Percentiles rank a stretch among this genome's conserved stretches.
phyloP scores from a whole-genome alignment of 2,329 filamentous ascomycete species.

The Epichloe amarillans region DNA sequence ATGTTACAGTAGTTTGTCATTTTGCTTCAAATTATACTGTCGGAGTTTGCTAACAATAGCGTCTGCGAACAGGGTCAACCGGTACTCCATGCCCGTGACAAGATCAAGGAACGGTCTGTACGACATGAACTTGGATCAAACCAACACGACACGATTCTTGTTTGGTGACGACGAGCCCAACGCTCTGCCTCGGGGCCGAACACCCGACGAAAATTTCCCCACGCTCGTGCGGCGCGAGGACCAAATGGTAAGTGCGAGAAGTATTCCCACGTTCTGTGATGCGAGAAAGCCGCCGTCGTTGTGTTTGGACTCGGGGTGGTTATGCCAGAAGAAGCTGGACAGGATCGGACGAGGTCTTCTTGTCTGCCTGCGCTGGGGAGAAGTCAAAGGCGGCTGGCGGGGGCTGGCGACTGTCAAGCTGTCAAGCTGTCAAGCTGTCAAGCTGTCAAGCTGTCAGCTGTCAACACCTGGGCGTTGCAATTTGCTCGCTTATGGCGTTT shows the following conservation, averaged over 20 bases:
- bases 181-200: slow-evolving; percentile 35
- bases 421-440: neutral
- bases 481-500: neutral
- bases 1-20: neutral
- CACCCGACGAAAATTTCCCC: slow-evolving; percentile 74
- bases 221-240: slow-evolving; percentile 59
- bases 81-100: slow-evolving; percentile 88
- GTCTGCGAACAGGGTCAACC: slow-evolving; percentile 50
- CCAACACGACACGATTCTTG: slow-evolving; percentile 73
- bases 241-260: slow-evolving; percentile 34
- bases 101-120: slow-evolving; percentile 53
- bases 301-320: too few species aligned
- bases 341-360: neutral
- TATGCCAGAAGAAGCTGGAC: neutral
- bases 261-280: neutral
- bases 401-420: neutral
- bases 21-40: neutral
- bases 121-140: slow-evolving; percentile 61
- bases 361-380: neutral
- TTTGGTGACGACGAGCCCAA: slow-evolving; percentile 64
- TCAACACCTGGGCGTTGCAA: neutral
- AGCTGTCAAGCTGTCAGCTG: neutral
- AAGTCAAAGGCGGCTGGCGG: neutral
- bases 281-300: neutral
- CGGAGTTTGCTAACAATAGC: slow-evolving; percentile 6